Base-by-base conservation (phyloP, 768 basidiomycete genomes). In the Lactifluus subvellereus region DNA sequence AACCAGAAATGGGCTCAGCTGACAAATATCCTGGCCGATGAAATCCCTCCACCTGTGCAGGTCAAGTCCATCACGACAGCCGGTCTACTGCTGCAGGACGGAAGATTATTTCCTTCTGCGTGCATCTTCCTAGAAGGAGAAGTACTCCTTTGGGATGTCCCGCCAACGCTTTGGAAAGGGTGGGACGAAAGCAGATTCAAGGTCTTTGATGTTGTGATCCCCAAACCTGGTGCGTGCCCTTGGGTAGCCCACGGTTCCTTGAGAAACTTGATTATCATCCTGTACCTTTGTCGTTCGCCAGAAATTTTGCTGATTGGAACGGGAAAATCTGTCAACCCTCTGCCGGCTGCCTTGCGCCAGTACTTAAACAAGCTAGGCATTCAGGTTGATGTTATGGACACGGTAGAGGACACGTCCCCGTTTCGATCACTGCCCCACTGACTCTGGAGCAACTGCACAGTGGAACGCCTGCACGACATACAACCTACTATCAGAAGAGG, bases 401-500 rank as follows among this genome's bases (percentile, higher is more conserved):
- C 91, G 47, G 91, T 91, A 66, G 6, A 4, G 32, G 30, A 45
- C 45, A 13, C 9, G 38, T 55, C 35, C 37, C 30, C 2, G 30
- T 37, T 30, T 50, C 18, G 10, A 38, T 30, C 55, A 11, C 14
- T 9, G 6, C 56, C 20, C 16, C n/a, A 32, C 60, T 59, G n/a
- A 59, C 22, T 6, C 16, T 9, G 22, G 6, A 54, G 14, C 20
- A 18, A 32, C 8, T 27, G 16, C 6, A 22, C 60, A 90, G 94
- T 79, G 91, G 70, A 97, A 95, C 71, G 96, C 95, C 18, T 94
- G 92, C 69, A 88, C 95, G 32, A 98, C 96, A 0, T 99, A 94
- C 74, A 98, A 99, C 73, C 73, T 99, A 27, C 80, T 99, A 51
- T 76, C 88, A 0, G 96, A 99, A 73, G 96, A 99, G 75, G 96